Percentiles rank a stretch among this genome's conserved stretches.
phyloP scores from a whole-genome alignment of 2,329 filamentous ascomycete genomes.

The Xylaria sp. region DNA sequence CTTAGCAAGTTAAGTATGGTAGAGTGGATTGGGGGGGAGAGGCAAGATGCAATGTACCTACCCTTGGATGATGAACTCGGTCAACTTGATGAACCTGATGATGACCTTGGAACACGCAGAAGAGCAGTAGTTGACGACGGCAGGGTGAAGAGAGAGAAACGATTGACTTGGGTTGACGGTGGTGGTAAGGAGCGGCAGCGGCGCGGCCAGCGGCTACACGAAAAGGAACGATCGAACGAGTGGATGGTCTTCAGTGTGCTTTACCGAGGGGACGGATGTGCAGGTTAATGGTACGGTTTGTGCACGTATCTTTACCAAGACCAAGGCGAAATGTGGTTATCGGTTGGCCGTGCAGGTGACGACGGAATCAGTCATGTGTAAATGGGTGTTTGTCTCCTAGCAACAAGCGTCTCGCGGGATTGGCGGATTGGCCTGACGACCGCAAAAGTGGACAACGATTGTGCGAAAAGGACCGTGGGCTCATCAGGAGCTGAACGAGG shows the following conservation, averaged over 20 bases:
- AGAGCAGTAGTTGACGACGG: not conserved
- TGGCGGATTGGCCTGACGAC: conserved; percentile 3
- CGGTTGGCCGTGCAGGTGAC: conserved; percentile 13
- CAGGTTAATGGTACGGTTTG: not conserved
- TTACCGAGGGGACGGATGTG: not conserved
- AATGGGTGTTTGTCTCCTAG: conserved; percentile 5
- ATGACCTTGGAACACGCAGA: too few relatives aligned
- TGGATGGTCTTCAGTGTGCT: not conserved
- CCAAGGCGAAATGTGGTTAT: conserved; percentile 9
- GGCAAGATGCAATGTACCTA: too few relatives aligned
- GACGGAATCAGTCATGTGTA: not conserved
- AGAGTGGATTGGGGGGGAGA: too few relatives aligned
- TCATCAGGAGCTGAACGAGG: conserved; percentile 10
- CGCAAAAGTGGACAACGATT: conserved; percentile 1
- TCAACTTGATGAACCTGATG: too few relatives aligned
- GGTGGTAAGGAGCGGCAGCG: conserved; percentile 6
- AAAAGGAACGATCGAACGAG: conserved; percentile 1
- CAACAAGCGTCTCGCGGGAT: conserved; percentile 4
- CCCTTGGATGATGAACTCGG: too few relatives aligned
- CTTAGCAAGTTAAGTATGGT: not conserved
- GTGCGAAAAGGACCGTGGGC: not conserved
- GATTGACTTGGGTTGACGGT: not conserved
- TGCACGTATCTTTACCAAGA: conserved; percentile 3
- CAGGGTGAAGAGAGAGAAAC: not conserved
- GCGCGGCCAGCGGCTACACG: conserved; percentile 12